Conservation (phyloP, 768 basidiomycete genomes). For the Boletus subparvulus region DNA sequence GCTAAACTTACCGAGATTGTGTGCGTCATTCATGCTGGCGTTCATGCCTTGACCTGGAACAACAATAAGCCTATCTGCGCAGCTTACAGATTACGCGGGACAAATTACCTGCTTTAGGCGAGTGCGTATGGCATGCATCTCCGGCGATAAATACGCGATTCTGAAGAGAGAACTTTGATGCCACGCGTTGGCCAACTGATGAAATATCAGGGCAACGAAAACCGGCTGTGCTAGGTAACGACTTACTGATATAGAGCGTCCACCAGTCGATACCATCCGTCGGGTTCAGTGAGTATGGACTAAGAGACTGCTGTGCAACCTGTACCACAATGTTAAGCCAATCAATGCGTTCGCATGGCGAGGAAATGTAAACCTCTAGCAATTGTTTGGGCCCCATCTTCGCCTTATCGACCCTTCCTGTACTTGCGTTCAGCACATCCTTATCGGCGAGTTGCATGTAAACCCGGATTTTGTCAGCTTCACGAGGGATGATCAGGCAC, state of each 20-base stretch:
- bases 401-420: constrained; percentile 53
- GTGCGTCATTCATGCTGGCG: constrained; percentile 73
- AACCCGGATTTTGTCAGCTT: constrained; percentile 63
- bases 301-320: constrained; percentile 41
- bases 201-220: background rate
- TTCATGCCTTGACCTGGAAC: constrained; percentile 70
- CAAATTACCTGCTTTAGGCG: constrained; percentile 56
- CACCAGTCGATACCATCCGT: constrained; percentile 59
- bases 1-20: constrained; percentile 57
- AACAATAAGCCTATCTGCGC: background rate
- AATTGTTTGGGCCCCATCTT: constrained; percentile 40
- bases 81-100: background rate
- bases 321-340: constrained; percentile 1
- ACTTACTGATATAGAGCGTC: constrained; percentile 68
- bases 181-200: constrained; percentile 73
- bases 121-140: constrained; percentile 72
- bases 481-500: constrained; percentile 74
- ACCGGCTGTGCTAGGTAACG: background rate
- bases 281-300: constrained; percentile 39
- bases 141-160: constrained; percentile 75
- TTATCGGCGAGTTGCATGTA: constrained; percentile 65
- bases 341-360: background rate
- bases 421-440: constrained; percentile 39
- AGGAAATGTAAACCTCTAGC: constrained; percentile 32
- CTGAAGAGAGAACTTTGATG: constrained; percentile 56